phyloP scores from a whole-genome alignment of 2,329 filamentous ascomycete genomes.

The Aureobasidium musti region DNA sequence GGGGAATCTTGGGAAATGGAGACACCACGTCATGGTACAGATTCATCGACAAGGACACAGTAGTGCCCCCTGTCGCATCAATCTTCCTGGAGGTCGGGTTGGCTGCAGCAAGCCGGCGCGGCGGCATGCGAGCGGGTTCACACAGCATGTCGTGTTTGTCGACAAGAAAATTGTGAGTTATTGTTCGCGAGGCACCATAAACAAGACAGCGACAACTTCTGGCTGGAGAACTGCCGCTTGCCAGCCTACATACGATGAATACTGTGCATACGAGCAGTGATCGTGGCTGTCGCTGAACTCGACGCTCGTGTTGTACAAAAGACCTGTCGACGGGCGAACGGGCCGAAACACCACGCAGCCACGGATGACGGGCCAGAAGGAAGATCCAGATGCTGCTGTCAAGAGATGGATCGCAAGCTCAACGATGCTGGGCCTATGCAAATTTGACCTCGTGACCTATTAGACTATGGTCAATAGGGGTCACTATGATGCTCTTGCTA shows the following conservation, averaged over 20 bases:
- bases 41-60: neutral
- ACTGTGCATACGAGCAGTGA: constrained; percentile 1
- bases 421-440: neutral
- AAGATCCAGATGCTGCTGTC: constrained; percentile 3
- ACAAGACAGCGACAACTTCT: neutral
- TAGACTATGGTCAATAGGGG: constrained; percentile 13
- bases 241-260: neutral
- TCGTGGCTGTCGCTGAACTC: constrained; percentile 15
- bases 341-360: constrained; percentile 3
- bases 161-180: neutral
- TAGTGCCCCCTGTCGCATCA: constrained; percentile 17
- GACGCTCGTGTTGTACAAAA: neutral
- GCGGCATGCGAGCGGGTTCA: constrained; percentile 14
- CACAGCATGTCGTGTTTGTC: constrained; percentile 11
- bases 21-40: constrained; percentile 27
- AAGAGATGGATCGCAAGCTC: neutral
- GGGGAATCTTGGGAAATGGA: constrained; percentile 26
- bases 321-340: constrained; percentile 6
- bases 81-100: neutral
- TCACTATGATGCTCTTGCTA: neutral
- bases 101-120: constrained; percentile 18
- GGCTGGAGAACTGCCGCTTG: constrained; percentile 14
- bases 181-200: neutral
- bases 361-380: neutral
- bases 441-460: constrained; percentile 14